Evolutionary conservation across 164 flowering plant genomes (phyloP).

Genomic region (Nymphaea colorata): DNA sequence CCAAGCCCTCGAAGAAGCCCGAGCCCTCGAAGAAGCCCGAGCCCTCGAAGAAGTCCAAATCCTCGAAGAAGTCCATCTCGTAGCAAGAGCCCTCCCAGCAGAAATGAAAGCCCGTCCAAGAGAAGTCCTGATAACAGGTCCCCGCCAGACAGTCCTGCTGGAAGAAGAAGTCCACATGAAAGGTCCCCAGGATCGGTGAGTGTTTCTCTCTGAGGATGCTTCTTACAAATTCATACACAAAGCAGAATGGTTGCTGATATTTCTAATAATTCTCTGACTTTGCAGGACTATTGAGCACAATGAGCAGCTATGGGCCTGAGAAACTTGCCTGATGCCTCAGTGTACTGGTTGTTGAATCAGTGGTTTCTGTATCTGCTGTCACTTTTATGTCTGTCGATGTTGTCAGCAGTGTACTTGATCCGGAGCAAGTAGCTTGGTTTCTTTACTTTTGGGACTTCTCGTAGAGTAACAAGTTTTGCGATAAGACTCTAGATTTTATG

Average conservation of each 20-base stretch:
- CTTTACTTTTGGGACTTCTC: not conserved
- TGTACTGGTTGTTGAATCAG: not conserved
- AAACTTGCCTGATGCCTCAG: not conserved
- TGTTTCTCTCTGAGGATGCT: not conserved
- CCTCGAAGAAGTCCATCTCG: constrained; percentile 49
- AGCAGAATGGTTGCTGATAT: no score
- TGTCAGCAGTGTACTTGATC: not conserved
- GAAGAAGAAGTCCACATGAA: constrained; percentile 36
- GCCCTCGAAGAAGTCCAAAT: constrained; percentile 38
- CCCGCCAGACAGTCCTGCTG: constrained; percentile 50
- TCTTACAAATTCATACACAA: no score
- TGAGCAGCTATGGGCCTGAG: not conserved
- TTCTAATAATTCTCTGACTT: no score
- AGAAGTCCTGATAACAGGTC: constrained; percentile 34
- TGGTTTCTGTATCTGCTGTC: not conserved
- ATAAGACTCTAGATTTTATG: not conserved
- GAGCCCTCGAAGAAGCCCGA: constrained; percentile 58
- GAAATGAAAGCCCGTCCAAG: constrained; percentile 36
- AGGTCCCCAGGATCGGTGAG: not conserved
- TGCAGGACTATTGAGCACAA: not conserved
- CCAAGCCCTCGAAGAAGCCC: no score
- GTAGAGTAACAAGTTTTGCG: not conserved
- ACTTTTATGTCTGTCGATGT: not conserved
- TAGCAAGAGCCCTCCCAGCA: constrained; percentile 21
- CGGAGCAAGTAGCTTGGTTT: not conserved